Evolutionary conservation across 768 basidiomycete genomes (phyloP).

Genomic region (Obba rivulosa): DNA sequence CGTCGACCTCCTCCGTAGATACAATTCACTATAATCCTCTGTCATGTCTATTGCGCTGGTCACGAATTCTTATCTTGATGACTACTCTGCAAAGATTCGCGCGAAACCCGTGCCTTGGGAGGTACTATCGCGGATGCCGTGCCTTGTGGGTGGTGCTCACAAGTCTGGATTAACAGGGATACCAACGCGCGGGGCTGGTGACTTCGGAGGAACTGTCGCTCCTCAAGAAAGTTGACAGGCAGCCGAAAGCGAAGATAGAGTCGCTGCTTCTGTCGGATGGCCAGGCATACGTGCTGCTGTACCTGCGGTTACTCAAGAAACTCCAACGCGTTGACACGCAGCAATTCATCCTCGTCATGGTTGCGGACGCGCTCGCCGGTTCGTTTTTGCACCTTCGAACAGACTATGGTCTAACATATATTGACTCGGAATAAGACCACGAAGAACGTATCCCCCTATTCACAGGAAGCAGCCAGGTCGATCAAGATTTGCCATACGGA

Average conservation of each 20-base stretch:
- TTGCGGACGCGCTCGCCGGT: constrained; percentile 87
- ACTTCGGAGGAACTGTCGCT: constrained; percentile 81
- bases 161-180: constrained; percentile 54
- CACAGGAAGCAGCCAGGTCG: constrained; percentile 50
- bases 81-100: constrained; percentile 81
- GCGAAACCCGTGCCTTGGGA: constrained; percentile 96
- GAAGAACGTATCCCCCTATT: constrained; percentile 84
- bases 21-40: not conserved
- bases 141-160: not conserved
- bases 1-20: no score
- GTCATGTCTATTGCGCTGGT: constrained; percentile 73
- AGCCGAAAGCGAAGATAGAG: constrained; percentile 67
- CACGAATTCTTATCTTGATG: constrained; percentile 80
- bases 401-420: not conserved
- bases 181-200: constrained; percentile 89
- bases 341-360: constrained; percentile 80
- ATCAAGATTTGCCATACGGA: constrained; percentile 74
- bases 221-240: constrained; percentile 88
- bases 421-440: constrained; percentile 50
- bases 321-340: constrained; percentile 82
- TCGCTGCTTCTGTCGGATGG: constrained; percentile 80
- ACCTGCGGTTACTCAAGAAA: constrained; percentile 84
- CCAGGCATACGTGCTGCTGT: constrained; percentile 77
- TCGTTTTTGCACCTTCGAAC: constrained; percentile 14
- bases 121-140: constrained; percentile 37